Percentiles rank a stretch among this genome's conserved stretches.
Conservation (phyloP, 768 basidiomycete genomes). For the Boletus vermiculosoides region DNA sequence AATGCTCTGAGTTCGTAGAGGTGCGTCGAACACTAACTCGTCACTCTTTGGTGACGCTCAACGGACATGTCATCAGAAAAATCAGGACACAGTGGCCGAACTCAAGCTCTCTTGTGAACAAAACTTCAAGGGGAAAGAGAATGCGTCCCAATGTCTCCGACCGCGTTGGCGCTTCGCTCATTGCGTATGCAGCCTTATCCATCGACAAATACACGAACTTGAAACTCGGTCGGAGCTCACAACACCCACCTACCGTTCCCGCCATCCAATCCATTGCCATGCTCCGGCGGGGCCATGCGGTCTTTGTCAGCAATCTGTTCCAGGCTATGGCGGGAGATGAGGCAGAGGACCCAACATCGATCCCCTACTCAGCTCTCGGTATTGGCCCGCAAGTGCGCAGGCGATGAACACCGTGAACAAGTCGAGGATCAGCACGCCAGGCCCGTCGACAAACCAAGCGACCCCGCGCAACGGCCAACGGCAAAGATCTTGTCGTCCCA, state of each 20-base stretch:
- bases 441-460: constrained; percentile 36
- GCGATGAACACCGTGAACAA: constrained; percentile 42
- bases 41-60: not conserved
- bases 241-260: constrained; percentile 35
- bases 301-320: constrained; percentile 48
- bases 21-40: constrained; percentile 39
- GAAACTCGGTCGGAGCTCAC: constrained; percentile 43
- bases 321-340: constrained; percentile 46
- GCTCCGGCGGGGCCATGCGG: constrained; percentile 43
- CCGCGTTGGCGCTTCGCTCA: not conserved
- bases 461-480: constrained; percentile 37
- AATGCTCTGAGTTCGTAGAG: constrained; percentile 68
- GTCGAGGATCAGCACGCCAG: constrained; percentile 46
- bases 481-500: constrained; percentile 34
- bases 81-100: constrained; percentile 57
- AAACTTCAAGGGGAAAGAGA: constrained; percentile 61
- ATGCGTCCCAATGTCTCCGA: constrained; percentile 38
- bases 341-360: constrained; percentile 44
- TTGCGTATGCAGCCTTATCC: constrained; percentile 41
- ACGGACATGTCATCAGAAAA: constrained; percentile 41
- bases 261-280: constrained; percentile 48
- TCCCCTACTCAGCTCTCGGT: constrained; percentile 45
- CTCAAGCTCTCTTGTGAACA: constrained; percentile 61
- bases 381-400: constrained; percentile 45
- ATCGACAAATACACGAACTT: constrained; percentile 62